Evolutionary conservation across 202 grass and related monocot species (phyloP), one percentile per base, ranked within the genome.

Genomic region (Dendrocalamus latiflorus): DNA sequence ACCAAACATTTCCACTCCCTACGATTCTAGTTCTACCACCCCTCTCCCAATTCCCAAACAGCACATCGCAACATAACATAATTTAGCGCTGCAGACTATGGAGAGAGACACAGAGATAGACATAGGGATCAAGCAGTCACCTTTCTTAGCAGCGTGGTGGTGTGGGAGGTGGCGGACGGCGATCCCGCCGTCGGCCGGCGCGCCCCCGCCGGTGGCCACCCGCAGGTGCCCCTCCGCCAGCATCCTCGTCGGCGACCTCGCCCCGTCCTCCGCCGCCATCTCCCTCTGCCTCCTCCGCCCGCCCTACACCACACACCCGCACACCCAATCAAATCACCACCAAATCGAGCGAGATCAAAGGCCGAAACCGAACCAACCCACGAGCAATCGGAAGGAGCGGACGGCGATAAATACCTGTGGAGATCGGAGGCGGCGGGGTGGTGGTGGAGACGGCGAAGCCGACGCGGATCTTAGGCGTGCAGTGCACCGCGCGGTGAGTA

Each of bases 211-310:
- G 41, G 93, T 95, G 60, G 88, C 85, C 70, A 95, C 89, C 48
- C 90, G 75, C 60, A 95, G 84, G 75, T 92, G 90, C 48, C 85
- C 88, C 64, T 95, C 88, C 43, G 79, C 86, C 65, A 95, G 85
- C 86, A 92, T 90, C 80, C 89, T 83, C 60, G 90, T 88, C 6
- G 90, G 93, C 43, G 93, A 92, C 85, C 80, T 95, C 69, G 79
- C 82, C 13, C 84, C 88, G 4, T 87, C 88, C 36, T 87, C 84
- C 88, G 88, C 84, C 53, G 88, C 88, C 88, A 90, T 90, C 42
- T 83, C 84, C 62, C 62, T 58, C 58, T 48, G 62, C 81, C 59
- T 83, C 83, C 74, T 83, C 88, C 74, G 60, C 57, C 5, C 74
- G 36, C 44, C 80, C 84, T 90, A 13, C 17, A 42, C 2, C 45